Evolutionary conservation across 1,139 yeast species (phyloP).

Genomic region (Sugiyamaella paludigena): DNA sequence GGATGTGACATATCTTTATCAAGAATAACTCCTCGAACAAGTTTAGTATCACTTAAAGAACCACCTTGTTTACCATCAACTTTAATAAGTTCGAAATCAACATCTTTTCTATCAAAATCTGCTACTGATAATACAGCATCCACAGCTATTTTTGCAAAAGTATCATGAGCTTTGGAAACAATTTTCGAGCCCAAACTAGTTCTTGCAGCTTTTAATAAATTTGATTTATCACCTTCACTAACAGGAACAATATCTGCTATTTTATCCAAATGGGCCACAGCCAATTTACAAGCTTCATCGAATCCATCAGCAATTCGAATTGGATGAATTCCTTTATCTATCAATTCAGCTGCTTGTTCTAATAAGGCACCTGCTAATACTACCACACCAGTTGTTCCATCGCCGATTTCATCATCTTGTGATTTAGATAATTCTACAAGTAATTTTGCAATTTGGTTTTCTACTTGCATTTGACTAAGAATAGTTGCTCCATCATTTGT

Average conservation of each 20-base stretch:
- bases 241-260: slow-evolving; percentile 62
- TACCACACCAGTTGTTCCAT: slow-evolving; percentile 99
- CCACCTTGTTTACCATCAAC: slow-evolving; percentile 97
- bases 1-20: slow-evolving; percentile 98
- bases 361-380: slow-evolving; percentile 91
- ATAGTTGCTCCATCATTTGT: slow-evolving; percentile 99
- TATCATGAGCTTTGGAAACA: slow-evolving; percentile 89
- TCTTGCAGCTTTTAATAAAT: slow-evolving; percentile 83
- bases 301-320: slow-evolving; percentile 96
- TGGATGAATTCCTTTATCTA: slow-evolving; percentile 97
- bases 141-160: slow-evolving; percentile 95
- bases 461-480: slow-evolving; percentile 91
- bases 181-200: slow-evolving; percentile 95
- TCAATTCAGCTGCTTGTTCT: slow-evolving; percentile 91
- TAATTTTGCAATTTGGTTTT: slow-evolving; percentile 92
- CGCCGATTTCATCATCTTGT: slow-evolving; percentile 99
- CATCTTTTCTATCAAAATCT: slow-evolving; percentile 87
- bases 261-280: slow-evolving; percentile 69
- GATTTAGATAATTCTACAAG: slow-evolving; percentile 91
- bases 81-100: slow-evolving; percentile 92
- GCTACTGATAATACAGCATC: slow-evolving; percentile 94
- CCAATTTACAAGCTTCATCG: slow-evolving; percentile 94
- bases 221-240: slow-evolving; percentile 37
- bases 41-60: slow-evolving; percentile 74
- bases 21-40: slow-evolving; percentile 86